These are phyloP conservation scores for Thyridium curvatum DNA, from an alignment of 2,329 filamentous ascomycete genomes.

Conservation along the genomic window DNA sequence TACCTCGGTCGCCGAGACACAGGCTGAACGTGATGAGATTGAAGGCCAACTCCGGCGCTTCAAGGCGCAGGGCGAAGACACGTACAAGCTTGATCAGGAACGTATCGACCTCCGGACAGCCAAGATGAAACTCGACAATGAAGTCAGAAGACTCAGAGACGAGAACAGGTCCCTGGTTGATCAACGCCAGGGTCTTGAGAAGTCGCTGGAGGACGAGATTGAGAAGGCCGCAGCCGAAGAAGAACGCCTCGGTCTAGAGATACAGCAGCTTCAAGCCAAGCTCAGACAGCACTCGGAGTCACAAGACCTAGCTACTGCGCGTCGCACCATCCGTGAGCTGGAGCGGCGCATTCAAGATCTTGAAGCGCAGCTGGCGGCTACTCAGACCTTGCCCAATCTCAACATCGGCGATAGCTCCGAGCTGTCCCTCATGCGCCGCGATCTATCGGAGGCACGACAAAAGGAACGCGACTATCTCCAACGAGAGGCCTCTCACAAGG, in stretches of 20 bases:
- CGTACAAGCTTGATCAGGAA: conserved; percentile 59
- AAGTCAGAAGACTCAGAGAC: conserved; percentile 58
- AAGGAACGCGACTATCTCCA: conserved; percentile 60
- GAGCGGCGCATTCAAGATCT: conserved; percentile 54
- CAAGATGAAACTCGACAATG: conserved; percentile 62
- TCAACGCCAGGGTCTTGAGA: conserved; percentile 53
- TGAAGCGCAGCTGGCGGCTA: conserved; percentile 33
- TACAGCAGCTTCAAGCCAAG: conserved; percentile 43
- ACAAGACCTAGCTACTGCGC: conserved; percentile 51
- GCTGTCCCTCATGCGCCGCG: conserved; percentile 54
- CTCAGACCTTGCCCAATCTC: conserved; percentile 21
- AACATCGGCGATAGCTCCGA: conserved; percentile 38
- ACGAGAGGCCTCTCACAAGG: conserved; percentile 58
- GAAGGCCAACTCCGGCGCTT: conserved; percentile 51
- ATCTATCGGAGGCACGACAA: conserved; percentile 57
- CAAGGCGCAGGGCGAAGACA: conserved; percentile 51
- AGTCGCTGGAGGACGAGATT: conserved; percentile 59
- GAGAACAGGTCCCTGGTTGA: conserved; percentile 54
- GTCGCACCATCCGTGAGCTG: conserved; percentile 58
- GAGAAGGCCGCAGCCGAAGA: conserved; percentile 62
- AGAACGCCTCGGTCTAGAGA: conserved; percentile 50
- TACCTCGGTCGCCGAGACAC: conserved; percentile 48
- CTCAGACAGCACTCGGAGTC: conserved; percentile 38
- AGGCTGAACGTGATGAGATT: conserved; percentile 62
- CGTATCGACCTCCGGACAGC: conserved; percentile 60